A percentile compares a stretch with the other conserved stretches of the same genome.
Evolutionary conservation across 208 protist genomes (phyloP).

Genomic region (Angomonas deanei): DNA sequence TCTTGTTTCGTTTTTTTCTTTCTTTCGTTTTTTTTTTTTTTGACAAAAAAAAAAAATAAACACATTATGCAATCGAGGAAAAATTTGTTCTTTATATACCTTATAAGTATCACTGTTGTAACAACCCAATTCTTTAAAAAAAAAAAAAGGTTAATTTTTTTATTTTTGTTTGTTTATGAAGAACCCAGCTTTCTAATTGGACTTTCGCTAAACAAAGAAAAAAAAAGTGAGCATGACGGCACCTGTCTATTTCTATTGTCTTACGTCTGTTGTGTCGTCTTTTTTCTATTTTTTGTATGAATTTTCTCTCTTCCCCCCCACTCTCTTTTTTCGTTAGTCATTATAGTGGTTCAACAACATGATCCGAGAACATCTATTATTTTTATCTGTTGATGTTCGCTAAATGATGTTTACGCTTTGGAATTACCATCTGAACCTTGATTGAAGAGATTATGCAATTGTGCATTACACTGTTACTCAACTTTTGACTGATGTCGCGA

Average conservation of each 20-base stretch:
- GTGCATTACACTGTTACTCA: slow-evolving; percentile 3
- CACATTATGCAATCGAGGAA: too few relatives aligned
- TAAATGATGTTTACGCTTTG: background rate
- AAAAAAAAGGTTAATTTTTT: background rate
- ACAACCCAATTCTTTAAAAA: background rate
- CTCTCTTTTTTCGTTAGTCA: slow-evolving; percentile 1
- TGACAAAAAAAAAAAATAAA: background rate
- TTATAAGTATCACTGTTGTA: too few relatives aligned
- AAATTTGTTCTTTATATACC: too few relatives aligned
- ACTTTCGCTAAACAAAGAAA: too few relatives aligned
- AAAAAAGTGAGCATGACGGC: too few relatives aligned
- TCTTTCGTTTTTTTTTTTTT: slow-evolving; percentile 9
- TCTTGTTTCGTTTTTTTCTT: slow-evolving; percentile 4
- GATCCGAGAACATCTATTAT: too few relatives aligned
- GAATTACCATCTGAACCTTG: slow-evolving; percentile 1
- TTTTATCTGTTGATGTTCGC: too few relatives aligned
- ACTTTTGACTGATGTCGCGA: background rate
- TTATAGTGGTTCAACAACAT: background rate
- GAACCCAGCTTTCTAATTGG: background rate
- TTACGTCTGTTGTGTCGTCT: background rate
- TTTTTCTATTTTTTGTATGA: too few relatives aligned
- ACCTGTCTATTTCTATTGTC: background rate
- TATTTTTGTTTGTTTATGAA: background rate
- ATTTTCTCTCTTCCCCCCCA: slow-evolving; percentile 3
- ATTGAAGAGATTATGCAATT: background rate